These are phyloP conservation scores for Ustilago nuda DNA, from an alignment of 1,284 basidiomycete genomes.

Conservation along the genomic window DNA sequence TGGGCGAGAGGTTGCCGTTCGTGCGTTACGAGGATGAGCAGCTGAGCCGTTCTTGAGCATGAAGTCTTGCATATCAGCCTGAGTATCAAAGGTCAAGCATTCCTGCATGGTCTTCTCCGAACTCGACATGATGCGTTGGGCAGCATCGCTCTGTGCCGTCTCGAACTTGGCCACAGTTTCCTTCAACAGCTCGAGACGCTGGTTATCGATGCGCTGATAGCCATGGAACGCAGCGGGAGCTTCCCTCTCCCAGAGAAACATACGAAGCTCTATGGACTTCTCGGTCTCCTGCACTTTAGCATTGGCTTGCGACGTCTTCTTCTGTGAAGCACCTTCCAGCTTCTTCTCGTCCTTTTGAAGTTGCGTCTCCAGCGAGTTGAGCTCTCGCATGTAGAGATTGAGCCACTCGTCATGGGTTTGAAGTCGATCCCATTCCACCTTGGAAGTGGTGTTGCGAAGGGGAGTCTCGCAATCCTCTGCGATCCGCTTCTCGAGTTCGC, in stretches of 20 bases:
- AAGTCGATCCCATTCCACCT: constrained; percentile 60
- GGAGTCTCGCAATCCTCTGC: constrained; percentile 66
- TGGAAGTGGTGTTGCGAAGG: constrained; percentile 61
- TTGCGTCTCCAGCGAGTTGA: constrained; percentile 63
- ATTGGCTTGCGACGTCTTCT: constrained; percentile 56
- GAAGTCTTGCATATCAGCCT: constrained; percentile 64
- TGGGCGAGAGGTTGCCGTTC: constrained; percentile 18
- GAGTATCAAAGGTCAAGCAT: constrained; percentile 56
- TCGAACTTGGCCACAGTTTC: constrained; percentile 63
- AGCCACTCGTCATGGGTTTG: constrained; percentile 62
- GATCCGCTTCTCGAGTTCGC: constrained; percentile 62
- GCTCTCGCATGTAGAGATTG: constrained; percentile 56
- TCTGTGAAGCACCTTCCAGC: constrained; percentile 58
- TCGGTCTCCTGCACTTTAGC: constrained; percentile 60
- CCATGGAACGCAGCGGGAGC: constrained; percentile 58
- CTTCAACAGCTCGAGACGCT: constrained; percentile 62
- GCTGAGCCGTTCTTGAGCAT: constrained; percentile 49
- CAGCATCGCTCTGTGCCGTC: constrained; percentile 61
- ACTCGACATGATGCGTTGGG: constrained; percentile 55
- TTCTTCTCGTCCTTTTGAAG: constrained; percentile 65
- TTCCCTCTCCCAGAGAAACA: constrained; percentile 59
- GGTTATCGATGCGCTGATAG: constrained; percentile 62
- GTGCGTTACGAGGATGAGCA: constrained; percentile 25
- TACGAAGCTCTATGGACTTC: constrained; percentile 48
- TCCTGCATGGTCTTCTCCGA: constrained; percentile 64